These are phyloP conservation scores for Juncus inflexus DNA, from an alignment of 176 grass and related monocot species.

Conservation along the genomic window DNA sequence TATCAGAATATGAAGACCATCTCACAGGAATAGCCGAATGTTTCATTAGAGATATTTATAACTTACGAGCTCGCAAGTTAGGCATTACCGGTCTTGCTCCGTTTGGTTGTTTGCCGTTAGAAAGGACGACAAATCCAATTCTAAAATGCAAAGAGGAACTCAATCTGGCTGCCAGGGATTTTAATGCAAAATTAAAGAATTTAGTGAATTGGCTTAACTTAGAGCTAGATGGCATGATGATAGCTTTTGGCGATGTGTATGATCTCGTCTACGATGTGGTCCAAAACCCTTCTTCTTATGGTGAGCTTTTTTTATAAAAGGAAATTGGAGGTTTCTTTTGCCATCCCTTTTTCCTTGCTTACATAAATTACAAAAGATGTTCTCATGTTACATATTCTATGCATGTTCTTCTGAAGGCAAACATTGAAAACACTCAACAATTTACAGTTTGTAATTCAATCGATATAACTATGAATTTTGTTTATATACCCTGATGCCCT, in stretches of 20 bases:
- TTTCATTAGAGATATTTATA: slow-evolving; percentile 31
- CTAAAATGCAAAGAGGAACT: slow-evolving; percentile 33
- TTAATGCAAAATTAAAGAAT: slow-evolving; percentile 32
- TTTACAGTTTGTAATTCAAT: too few relatives aligned
- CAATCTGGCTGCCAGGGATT: slow-evolving; percentile 40
- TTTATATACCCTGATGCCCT: too few relatives aligned
- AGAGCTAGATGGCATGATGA: slow-evolving; percentile 23
- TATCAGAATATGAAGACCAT: slow-evolving; percentile 35
- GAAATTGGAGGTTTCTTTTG: slow-evolving; percentile 37
- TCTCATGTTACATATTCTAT: slow-evolving; percentile 16
- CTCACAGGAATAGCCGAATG: slow-evolving; percentile 17
- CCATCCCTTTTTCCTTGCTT: slow-evolving; percentile 31
- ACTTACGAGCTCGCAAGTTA: slow-evolving; percentile 39
- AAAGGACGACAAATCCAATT: slow-evolving; percentile 29
- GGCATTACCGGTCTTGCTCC: slow-evolving; percentile 46
- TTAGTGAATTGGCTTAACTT: slow-evolving; percentile 25
- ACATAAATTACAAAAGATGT: not conserved
- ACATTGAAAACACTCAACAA: too few relatives aligned
- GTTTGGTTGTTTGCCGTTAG: slow-evolving; percentile 60
- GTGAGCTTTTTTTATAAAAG: slow-evolving; percentile 36
- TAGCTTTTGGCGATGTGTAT: slow-evolving; percentile 45
- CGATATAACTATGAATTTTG: too few relatives aligned
- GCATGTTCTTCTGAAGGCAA: slow-evolving; percentile 46
- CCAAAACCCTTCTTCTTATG: slow-evolving; percentile 35
- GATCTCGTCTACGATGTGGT: slow-evolving; percentile 31